Evolutionary conservation across 371 early-diverging fungal genomes (phyloP), one percentile per base, ranked within the genome.

Genomic region (Mucor plumbeus): DNA sequence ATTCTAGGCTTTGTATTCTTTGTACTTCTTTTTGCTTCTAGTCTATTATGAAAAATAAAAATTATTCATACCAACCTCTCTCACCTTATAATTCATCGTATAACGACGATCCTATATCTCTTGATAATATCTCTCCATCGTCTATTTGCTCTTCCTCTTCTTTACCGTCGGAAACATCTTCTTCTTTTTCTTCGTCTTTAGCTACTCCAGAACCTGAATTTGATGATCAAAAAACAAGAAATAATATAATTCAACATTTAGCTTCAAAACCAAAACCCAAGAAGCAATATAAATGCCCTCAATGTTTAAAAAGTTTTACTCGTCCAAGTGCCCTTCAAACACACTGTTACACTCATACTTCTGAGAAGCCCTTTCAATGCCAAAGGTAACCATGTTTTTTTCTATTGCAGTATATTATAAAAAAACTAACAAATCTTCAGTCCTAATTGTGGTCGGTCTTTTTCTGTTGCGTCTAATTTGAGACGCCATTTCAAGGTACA

Each of bases 311-410:
- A 55, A 65, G 75, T 8, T 95, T 95, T 68, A 86, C 85, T 39
- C 87, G 94, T 15, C 95, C 95, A 0, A 91, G 91, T 48, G 87
- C 91, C 0, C 75, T 92, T 1, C 74, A 81, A n/a, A 91, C 92
- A 8, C 94, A 94, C 64, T 79, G 81, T 19, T 85, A 87, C 67
- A 88, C 90, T 1, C 94, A 94, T 68, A 92, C 94, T 2, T 89
- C 90, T 8, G 93, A 93, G 58, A 88, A 88, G 61, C 94, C 93
- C 1, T 88, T 87, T 72, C 74, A 82, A 65, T 94, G 93, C 69
- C 14, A 1, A 47, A 55, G 50, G 70, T 70, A 57, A 35, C 5
- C 2, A 15, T 14, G 3, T 41, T 21, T n/a, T 39, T 38, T 6
- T 34, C 17, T 4, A 39, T 31, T 39, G 38, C 31, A 6, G 4